A percentile compares a stretch with the other conserved stretches of the same genome.
Evolutionary conservation across 192 early-diverging fungal species (phyloP).

Genomic region (Backusella liffmaniae): DNA sequence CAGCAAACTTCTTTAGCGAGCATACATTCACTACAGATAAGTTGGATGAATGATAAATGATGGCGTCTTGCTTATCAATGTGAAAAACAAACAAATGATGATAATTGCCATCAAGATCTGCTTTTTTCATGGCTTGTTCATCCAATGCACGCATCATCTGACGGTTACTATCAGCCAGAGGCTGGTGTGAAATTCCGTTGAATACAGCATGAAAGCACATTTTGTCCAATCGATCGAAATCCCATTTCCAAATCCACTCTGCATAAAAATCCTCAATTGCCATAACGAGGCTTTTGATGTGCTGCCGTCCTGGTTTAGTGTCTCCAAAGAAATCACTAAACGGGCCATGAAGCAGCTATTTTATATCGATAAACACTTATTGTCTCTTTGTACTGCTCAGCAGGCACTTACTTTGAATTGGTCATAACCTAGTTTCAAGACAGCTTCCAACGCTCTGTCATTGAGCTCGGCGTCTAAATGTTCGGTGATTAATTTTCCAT

Average conservation of each 20-base stretch:
- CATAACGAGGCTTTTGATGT: slow-evolving; percentile 21
- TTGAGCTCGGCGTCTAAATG: slow-evolving; percentile 53
- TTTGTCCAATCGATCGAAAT: slow-evolving; percentile 47
- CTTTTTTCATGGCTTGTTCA: background rate
- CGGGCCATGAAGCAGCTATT: slow-evolving; percentile 44
- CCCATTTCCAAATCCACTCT: slow-evolving; percentile 58
- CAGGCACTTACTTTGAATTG: slow-evolving; percentile 44
- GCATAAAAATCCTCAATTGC: slow-evolving; percentile 58
- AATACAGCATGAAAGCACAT: slow-evolving; percentile 36
- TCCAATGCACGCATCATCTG: slow-evolving; percentile 25
- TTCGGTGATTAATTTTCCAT: slow-evolving; percentile 46
- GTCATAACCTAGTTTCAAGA: slow-evolving; percentile 51
- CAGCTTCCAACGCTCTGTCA: slow-evolving; percentile 44
- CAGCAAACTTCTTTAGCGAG: slow-evolving; percentile 28
- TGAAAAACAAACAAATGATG: slow-evolving; percentile 27
- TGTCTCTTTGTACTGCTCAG: background rate
- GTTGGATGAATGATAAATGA: slow-evolving; percentile 27
- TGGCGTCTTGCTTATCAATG: background rate
- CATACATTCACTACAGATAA: slow-evolving; percentile 23
- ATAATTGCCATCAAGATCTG: slow-evolving; percentile 1
- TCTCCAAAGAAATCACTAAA: slow-evolving; percentile 26
- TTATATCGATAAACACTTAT: background rate
- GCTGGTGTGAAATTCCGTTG: slow-evolving; percentile 30
- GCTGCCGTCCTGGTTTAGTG: slow-evolving; percentile 32
- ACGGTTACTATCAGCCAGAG: slow-evolving; percentile 21